Evolutionary conservation across 139 green algal species (phyloP).

Genomic region (Micractinium sp.): DNA sequence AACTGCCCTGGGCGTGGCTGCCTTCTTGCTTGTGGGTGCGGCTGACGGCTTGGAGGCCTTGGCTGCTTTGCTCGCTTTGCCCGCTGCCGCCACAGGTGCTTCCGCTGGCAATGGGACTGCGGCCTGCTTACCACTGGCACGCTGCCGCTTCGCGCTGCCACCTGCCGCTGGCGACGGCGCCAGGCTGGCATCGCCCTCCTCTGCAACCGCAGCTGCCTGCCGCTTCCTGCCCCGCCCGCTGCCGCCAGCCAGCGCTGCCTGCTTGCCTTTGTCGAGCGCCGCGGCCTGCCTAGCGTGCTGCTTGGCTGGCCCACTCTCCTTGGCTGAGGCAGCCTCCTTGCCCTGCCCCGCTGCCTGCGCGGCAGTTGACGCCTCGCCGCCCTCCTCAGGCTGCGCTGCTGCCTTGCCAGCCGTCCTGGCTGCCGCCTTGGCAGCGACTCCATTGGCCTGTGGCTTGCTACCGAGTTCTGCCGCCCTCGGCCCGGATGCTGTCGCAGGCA

Average conservation of each 20-base stretch:
- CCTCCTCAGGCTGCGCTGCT: background rate
- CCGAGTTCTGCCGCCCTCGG: background rate
- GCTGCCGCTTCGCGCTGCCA: background rate
- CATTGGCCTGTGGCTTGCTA: background rate
- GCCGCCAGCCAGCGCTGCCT: too few species aligned
- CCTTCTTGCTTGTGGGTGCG: too few species aligned
- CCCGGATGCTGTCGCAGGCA: background rate
- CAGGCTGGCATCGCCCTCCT: background rate
- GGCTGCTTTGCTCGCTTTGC: background rate
- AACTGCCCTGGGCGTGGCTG: too few species aligned
- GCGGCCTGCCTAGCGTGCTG: background rate
- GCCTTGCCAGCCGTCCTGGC: background rate
- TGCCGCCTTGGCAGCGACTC: background rate
- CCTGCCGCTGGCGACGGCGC: background rate
- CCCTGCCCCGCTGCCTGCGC: background rate
- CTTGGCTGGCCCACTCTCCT: background rate
- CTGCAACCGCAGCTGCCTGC: background rate
- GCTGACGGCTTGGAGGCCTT: too few species aligned
- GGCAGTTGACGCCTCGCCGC: too few species aligned
- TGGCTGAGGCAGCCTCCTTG: background rate
- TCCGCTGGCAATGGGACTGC: background rate
- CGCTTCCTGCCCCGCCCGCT: background rate
- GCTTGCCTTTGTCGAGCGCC: background rate
- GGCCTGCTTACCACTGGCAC: background rate
- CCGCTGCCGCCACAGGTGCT: background rate